phyloP scores from a whole-genome alignment of 371 early-diverging fungal species.

The Mortierella sp. region DNA sequence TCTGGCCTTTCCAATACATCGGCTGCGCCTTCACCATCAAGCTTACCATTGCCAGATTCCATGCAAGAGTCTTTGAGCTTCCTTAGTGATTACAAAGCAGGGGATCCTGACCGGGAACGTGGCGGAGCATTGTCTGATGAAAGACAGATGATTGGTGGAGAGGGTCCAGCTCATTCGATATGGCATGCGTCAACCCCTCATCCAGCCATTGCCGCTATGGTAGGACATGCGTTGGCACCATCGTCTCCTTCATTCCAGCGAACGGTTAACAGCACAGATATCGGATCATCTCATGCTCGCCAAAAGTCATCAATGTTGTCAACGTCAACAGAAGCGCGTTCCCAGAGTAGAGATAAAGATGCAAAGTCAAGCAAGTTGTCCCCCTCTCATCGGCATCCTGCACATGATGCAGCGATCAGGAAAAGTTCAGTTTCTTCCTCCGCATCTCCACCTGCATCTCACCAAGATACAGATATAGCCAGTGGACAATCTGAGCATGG shows the following conservation, averaged over 20 bases:
- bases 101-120: constrained; percentile 20
- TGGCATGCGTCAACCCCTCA: constrained; percentile 52
- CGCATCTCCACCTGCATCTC: constrained; percentile 29
- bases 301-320: constrained; percentile 22
- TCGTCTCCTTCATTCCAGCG: constrained; percentile 42
- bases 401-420: constrained; percentile 47
- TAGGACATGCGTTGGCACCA: constrained; percentile 44
- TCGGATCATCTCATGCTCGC: constrained; percentile 10
- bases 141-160: constrained; percentile 2
- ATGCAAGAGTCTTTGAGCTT: constrained; percentile 55
- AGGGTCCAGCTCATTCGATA: constrained; percentile 17
- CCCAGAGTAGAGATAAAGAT: constrained; percentile 12
- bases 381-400: constrained; percentile 42
- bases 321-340: constrained; percentile 10
- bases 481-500: neutral
- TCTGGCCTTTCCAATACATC: constrained; percentile 16
- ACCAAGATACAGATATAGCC: constrained; percentile 22
- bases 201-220: constrained; percentile 55
- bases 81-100: constrained; percentile 39
- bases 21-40: constrained; percentile 21
- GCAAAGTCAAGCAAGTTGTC: constrained; percentile 14
- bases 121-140: constrained; percentile 4
- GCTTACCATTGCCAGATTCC: constrained; percentile 36
- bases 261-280: constrained; percentile 9
- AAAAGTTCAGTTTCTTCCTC: constrained; percentile 35